Base-by-base conservation (phyloP, 257 asterid species). In the Voacanga thouarsii region DNA sequence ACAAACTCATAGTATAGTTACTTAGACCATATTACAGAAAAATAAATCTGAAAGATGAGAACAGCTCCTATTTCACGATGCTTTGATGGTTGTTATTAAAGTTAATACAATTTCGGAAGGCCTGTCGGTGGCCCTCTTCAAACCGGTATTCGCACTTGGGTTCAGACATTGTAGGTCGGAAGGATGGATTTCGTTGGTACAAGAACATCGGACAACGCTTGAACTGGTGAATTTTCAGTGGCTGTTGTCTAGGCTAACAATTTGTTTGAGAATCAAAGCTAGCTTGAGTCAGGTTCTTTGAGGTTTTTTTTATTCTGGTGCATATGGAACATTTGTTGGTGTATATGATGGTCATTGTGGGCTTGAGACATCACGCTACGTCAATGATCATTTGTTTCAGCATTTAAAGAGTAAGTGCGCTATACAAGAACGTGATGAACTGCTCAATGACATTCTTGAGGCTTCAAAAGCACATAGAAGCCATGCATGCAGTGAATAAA, bases 161-260 rank as follows among this genome's bases (percentile, higher is more conserved):
- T 84, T 53, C 85, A 43, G 90, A 84, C 67, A 47, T 87, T 45
- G 87, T 85, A 65, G 90, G 90, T 67, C 76, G 87, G 78, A 87
- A 83, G 65, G 90, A 87, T 75, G 90, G 90, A 43, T 87, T 87
- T 76, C 83, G 85, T 65, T 87, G 89, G 89, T 85, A 85, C 66
- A 85, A 87, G 45, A 89, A 87, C 67, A 72, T 68, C 18, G 90
- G 90, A 50, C 85, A 77, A 41, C 90, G 85, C 84, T n/a, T 74
- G 81, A 76, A 49, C 77, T 77, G 90, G 90, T 81, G 90, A 87
- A 8, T 87, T 87, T 78, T 87, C 90, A 12, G 85, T 87, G 88
- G 87, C 90, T 12, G 89, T 83, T 79, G 88, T 87, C 72, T 89
- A 87, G 81, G 90, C 90, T 75, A 87, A 87, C 75, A 83, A 85